phyloP scores from a whole-genome alignment of 371 early-diverging fungal species.

The Choanephora cucurbitarum region DNA sequence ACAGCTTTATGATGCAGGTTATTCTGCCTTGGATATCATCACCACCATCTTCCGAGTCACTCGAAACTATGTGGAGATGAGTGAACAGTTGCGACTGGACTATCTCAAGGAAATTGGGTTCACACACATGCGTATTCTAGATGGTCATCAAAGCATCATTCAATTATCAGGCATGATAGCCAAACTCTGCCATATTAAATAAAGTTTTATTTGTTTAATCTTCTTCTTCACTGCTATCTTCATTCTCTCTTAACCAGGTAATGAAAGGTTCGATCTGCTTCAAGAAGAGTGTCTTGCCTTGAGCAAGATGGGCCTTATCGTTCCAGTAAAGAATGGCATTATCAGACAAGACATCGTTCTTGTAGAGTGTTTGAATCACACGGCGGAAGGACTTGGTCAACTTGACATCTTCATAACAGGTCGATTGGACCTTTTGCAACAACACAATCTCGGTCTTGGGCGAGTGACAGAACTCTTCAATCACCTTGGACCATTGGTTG shows the following conservation, averaged over 20 bases:
- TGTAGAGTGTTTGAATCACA: conserved; percentile 82
- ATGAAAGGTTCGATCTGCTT: conserved; percentile 92
- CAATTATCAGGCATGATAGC: conserved; percentile 25
- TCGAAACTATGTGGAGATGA: conserved; percentile 55
- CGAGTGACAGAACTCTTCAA: conserved; percentile 73
- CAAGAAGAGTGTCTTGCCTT: conserved; percentile 86
- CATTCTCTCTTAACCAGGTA: conserved; percentile 77
- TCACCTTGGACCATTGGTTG: conserved; percentile 65
- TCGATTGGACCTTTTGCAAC: conserved; percentile 79
- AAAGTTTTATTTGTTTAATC: conserved; percentile 22
- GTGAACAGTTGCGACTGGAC: conserved; percentile 65
- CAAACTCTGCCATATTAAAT: conserved; percentile 11
- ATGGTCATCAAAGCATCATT: conserved; percentile 27
- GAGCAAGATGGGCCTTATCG: conserved; percentile 84
- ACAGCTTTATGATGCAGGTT: conserved; percentile 81
- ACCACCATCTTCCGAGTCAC: conserved; percentile 88
- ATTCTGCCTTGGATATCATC: conserved; percentile 89
- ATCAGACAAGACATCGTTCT: conserved; percentile 87
- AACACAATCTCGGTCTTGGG: conserved; percentile 86
- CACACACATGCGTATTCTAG: conserved; percentile 29
- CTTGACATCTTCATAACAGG: conserved; percentile 88
- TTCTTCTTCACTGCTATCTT: conserved; percentile 78
- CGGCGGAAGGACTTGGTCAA: conserved; percentile 84
- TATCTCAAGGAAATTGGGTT: conserved; percentile 65
- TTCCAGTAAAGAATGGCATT: conserved; percentile 92